phyloP scores from a whole-genome alignment of 768 basidiomycete species.

The Boletus subcaerulescens region DNA sequence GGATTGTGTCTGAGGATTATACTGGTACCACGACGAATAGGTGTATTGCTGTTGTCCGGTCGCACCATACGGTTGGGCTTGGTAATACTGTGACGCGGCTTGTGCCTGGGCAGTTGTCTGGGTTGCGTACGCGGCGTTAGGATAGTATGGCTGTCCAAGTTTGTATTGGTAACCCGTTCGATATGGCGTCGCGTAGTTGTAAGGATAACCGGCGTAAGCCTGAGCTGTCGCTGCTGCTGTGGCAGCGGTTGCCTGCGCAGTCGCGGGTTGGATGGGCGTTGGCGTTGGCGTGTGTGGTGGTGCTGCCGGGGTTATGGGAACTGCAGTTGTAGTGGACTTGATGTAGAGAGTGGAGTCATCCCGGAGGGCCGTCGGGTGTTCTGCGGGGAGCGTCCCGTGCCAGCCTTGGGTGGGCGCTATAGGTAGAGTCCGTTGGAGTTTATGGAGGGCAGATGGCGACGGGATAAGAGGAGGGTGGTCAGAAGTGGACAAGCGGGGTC shows the following conservation, averaged over 20 bases:
- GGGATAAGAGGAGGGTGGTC: conserved; percentile 53
- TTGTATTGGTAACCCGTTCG: conserved; percentile 37
- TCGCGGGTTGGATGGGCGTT: conserved; percentile 25
- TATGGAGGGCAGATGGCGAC: conserved; percentile 60
- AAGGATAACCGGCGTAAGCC: conserved; percentile 33
- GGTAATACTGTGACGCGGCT: conserved; percentile 34
- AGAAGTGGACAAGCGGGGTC: conserved; percentile 55
- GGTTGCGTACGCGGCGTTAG: conserved; percentile 23
- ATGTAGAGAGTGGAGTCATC: conserved; percentile 76
- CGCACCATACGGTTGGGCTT: conserved; percentile 34
- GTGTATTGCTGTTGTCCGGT: conserved; percentile 40
- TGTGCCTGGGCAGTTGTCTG: conserved; percentile 27
- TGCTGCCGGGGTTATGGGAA: conserved; percentile 33
- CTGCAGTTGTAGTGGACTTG: conserved; percentile 40
- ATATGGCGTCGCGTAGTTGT: conserved; percentile 35
- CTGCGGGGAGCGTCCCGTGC: conserved; percentile 68
- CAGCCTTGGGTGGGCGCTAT: conserved; percentile 60
- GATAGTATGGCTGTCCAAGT: conserved; percentile 36
- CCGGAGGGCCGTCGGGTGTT: conserved; percentile 57
- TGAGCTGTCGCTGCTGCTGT: conserved; percentile 24
- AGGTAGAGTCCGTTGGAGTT: conserved; percentile 68
- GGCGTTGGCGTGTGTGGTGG: conserved; percentile 37
- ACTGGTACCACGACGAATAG: conserved; percentile 45
- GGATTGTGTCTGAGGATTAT: conserved; percentile 33
- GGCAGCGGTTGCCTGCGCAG: conserved; percentile 23